These are phyloP conservation scores for Purshia tridentata DNA, from an alignment of 306 rosid genomes.

Conservation along the genomic window DNA sequence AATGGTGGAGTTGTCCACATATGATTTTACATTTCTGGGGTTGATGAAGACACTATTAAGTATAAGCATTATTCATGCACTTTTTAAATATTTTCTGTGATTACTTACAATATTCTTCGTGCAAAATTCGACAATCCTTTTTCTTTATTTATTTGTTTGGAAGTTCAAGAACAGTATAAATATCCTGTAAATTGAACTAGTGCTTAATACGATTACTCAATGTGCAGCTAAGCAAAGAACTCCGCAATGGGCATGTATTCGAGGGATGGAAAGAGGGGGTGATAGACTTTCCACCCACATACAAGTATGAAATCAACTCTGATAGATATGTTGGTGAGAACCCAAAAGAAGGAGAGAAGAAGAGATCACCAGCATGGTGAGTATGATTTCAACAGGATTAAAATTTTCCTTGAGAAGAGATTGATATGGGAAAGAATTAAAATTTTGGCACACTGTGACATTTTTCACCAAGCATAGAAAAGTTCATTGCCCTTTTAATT, in stretches of 20 bases:
- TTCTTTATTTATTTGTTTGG: no score
- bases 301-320: constrained; percentile 76
- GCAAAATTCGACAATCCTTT: not conserved
- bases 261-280: constrained; percentile 92
- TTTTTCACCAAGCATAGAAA: not conserved
- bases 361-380: constrained; percentile 95
- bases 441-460: not conserved
- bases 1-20: no score
- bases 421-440: not conserved
- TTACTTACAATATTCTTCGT: not conserved
- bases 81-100: not conserved
- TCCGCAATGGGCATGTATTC: constrained; percentile 69
- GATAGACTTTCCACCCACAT: constrained; percentile 87
- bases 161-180: not conserved
- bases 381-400: constrained; percentile 16
- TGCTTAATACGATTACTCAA: constrained; percentile 16
- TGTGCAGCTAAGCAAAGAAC: constrained; percentile 71
- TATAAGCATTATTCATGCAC: no score
- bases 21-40: no score
- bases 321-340: constrained; percentile 73
- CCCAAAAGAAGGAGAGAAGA: constrained; percentile 85
- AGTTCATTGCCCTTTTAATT: not conserved
- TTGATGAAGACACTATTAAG: no score
- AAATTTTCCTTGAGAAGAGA: not conserved
- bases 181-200: not conserved